These are phyloP conservation scores for Exidia glandulosa DNA, from an alignment of 768 basidiomycete genomes.

Conservation along the genomic window DNA sequence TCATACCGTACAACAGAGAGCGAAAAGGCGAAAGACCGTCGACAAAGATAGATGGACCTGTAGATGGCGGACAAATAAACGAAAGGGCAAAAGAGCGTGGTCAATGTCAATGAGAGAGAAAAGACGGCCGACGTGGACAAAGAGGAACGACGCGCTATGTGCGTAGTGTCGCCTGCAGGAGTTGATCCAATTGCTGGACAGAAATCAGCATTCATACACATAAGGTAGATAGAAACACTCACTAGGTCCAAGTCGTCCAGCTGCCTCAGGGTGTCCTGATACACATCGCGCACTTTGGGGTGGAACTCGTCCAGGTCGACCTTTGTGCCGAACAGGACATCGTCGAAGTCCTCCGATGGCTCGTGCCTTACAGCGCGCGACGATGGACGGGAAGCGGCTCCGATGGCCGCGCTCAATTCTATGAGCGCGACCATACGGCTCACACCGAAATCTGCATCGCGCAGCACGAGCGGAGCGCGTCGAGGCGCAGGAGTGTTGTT, in stretches of 20 bases:
- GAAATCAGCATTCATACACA: no score
- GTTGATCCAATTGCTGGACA: not conserved
- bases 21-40: not conserved
- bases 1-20: not conserved
- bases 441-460: conserved; percentile 60
- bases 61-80: not conserved
- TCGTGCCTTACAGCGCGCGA: conserved; percentile 12
- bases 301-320: conserved; percentile 55
- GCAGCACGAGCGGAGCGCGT: not conserved
- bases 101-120: not conserved
- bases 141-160: not conserved
- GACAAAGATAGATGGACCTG: not conserved
- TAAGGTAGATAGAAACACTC: conserved; percentile 1
- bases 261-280: conserved; percentile 56
- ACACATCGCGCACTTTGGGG: conserved; percentile 61
- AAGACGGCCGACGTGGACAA: not conserved
- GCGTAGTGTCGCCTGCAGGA: not conserved
- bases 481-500: not conserved
- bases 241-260: conserved; percentile 78
- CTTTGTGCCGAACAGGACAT: conserved; percentile 56
- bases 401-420: conserved; percentile 41
- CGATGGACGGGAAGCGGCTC: not conserved
- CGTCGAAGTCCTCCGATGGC: conserved; percentile 54
- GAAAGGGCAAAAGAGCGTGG: not conserved
- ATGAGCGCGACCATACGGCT: conserved; percentile 82